phyloP scores from a whole-genome alignment of 805 yeast genomes.

The Candida sithepensis region DNA sequence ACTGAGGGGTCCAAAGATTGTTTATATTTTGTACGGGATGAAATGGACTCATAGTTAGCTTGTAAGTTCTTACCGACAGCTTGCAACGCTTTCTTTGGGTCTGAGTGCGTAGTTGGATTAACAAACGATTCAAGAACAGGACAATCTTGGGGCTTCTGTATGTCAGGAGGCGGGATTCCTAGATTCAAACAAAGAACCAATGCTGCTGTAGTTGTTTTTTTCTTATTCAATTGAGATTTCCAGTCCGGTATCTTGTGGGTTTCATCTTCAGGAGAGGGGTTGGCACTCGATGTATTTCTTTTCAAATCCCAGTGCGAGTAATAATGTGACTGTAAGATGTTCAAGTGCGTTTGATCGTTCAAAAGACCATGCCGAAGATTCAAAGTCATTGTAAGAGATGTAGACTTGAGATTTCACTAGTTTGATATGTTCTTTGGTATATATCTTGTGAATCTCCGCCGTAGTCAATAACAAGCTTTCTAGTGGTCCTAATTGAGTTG shows the following conservation, averaged over 20 bases:
- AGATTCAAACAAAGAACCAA: constrained; percentile 83
- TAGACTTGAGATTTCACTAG: too few species aligned
- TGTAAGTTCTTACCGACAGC: constrained; percentile 87
- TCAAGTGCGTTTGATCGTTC: constrained; percentile 28
- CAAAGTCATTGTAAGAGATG: constrained; percentile 11
- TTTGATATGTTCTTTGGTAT: too few species aligned
- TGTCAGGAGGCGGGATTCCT: constrained; percentile 97
- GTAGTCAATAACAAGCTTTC: too few species aligned
- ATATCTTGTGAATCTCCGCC: too few species aligned
- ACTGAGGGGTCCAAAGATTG: constrained; percentile 92
- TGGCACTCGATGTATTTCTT: constrained; percentile 87
- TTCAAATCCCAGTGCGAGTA: constrained; percentile 78
- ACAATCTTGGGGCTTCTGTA: constrained; percentile 87
- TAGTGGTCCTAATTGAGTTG: too few species aligned
- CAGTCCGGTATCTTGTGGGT: constrained; percentile 79
- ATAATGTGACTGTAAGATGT: constrained; percentile 29
- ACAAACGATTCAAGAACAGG: constrained; percentile 92
- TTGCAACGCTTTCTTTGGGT: constrained; percentile 87
- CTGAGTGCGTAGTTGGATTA: constrained; percentile 78
- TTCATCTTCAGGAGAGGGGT: constrained; percentile 59
- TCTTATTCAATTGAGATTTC: constrained; percentile 87
- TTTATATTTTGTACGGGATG: constrained; percentile 83
- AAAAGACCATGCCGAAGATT: constrained; percentile 31
- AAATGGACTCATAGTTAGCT: constrained; percentile 82
- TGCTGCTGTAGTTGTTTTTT: constrained; percentile 91